Conservation (phyloP, 2,329 filamentous ascomycete species). For the Rutstroemia sp. region DNA sequence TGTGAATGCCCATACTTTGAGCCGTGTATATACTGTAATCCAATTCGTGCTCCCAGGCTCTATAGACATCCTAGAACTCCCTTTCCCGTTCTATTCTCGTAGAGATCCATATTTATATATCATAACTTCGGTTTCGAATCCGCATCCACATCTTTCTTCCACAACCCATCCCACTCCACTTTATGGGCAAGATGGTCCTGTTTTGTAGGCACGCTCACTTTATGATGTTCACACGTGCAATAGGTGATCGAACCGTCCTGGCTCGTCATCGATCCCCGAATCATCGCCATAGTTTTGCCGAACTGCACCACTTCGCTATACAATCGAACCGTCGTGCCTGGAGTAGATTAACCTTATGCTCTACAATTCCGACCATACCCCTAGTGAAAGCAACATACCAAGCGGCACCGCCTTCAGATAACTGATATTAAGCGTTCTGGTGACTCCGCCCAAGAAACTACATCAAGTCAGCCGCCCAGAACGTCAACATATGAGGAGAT, state of each 20-base stretch:
- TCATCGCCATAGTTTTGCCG: conserved; percentile 45
- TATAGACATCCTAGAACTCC: too few species aligned
- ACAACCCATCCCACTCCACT: conserved; percentile 35
- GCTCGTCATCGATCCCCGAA: conserved; percentile 41
- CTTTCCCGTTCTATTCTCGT: conserved; percentile 7
- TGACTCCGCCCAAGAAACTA: conserved; percentile 43
- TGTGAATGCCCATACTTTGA: too few species aligned
- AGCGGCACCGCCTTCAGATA: conserved; percentile 43
- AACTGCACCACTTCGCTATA: conserved; percentile 37
- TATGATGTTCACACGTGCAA: conserved; percentile 45
- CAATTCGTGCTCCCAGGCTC: too few species aligned
- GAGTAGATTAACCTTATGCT: neutral
- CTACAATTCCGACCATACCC: neutral
- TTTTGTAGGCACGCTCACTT: conserved; percentile 37
- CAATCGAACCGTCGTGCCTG: conserved; percentile 36
- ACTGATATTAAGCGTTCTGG: conserved; percentile 42
- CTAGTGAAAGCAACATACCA: conserved; percentile 23
- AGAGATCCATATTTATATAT: conserved; percentile 29
- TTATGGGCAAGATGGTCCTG: conserved; percentile 33
- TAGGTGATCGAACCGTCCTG: conserved; percentile 40
- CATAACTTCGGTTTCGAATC: conserved; percentile 15
- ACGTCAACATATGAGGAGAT: neutral
- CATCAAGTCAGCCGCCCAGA: neutral
- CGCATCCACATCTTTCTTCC: conserved; percentile 6
- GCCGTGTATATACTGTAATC: too few species aligned